phyloP scores from a whole-genome alignment of 164 flowering plant species.

The Nymphaea colorata region DNA sequence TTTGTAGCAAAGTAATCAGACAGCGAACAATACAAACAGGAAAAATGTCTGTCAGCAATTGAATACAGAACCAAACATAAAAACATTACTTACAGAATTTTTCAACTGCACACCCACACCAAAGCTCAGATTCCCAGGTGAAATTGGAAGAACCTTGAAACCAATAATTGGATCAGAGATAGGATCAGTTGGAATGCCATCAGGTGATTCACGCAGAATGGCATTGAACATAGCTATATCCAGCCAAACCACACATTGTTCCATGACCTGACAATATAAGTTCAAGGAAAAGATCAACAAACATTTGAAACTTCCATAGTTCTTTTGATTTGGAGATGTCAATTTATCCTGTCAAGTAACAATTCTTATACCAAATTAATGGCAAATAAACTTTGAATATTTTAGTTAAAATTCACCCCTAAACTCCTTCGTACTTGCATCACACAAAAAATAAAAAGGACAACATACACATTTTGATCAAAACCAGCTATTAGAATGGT shows the following conservation, averaged over 20 bases:
- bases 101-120: constrained; percentile 90
- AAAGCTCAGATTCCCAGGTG: constrained; percentile 79
- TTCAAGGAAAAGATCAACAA: background rate
- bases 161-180: constrained; percentile 85
- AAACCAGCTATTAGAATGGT: background rate
- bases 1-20: background rate
- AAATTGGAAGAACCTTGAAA: constrained; percentile 75
- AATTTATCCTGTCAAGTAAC: background rate
- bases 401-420: background rate
- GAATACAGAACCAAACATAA: too few species aligned
- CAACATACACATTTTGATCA: background rate
- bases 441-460: too few species aligned
- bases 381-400: background rate
- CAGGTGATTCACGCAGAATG: constrained; percentile 80
- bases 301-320: background rate
- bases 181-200: constrained; percentile 94
- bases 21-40: background rate
- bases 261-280: constrained; percentile 54
- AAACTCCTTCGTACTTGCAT: too few species aligned
- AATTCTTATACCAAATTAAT: background rate
- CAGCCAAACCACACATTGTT: constrained; percentile 70
- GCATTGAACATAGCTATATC: constrained; percentile 99
- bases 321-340: background rate
- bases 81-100: constrained; percentile 56
- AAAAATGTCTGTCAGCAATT: too few species aligned